Evolutionary conservation across 106 monocot genomes (phyloP), one percentile per base, ranked within the genome.

Genomic region (Alisma plantagoaquatica): DNA sequence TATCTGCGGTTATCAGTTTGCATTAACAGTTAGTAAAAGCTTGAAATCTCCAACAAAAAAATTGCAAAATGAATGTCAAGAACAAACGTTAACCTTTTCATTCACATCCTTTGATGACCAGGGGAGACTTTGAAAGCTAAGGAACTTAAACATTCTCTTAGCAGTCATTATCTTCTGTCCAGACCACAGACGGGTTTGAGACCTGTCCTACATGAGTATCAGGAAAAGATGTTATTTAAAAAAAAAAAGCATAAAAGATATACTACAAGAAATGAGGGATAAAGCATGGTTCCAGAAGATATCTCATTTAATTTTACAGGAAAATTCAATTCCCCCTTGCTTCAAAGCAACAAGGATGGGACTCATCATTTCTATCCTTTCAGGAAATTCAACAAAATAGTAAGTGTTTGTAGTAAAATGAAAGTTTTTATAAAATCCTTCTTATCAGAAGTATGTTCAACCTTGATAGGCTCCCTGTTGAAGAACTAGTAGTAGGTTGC

Each of bases 141-240:
- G 64, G 11, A 87, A 61, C 30, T 87, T 81, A 42, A 82, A 45
- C 59, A 87, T 60, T 17, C 77, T 68, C 61, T 73, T 70, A 49
- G 81, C 74, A 60, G 64, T 70, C 54, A 61, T 81, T 30, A 81
- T 61, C 61, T 53, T 66, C 62, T 49, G 74, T 53, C 73, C 59
- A 46, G 57, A 21, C 72, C 61, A 70, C 17, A 70, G 70, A 44
- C 59, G 74, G 16, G 57, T 78, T 52, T 43, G 60, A 8, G 73
- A 77, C 65, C 81, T 87, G 69, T 14, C 41, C 41, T 15, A 44
- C 46, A 4, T 43, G 49, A 74, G 38, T 35, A 21, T 20, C 4
- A 32, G 6, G 16, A 67, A 14, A 1, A 18, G 11, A 45, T 47
- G 19, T 52, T 41, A 10, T 23, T 29, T 63, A 44, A 38, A 38